Evolutionary conservation across 805 yeast genomes (phyloP).

Genomic region (Monosporozyma siamensis): DNA sequence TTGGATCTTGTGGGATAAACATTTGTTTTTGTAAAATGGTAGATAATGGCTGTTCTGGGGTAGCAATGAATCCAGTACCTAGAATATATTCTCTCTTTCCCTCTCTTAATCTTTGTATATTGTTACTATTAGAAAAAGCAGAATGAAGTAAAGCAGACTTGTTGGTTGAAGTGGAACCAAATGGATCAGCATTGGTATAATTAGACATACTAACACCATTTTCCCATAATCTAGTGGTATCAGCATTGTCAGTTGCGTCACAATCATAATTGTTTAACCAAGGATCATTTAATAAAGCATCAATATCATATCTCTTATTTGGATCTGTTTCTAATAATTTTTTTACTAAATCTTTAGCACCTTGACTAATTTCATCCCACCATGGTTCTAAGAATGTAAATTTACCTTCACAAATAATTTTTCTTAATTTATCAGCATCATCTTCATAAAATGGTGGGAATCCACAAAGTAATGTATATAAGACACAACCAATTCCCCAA

Average conservation of each 20-base stretch:
- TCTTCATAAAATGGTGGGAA: slow-evolving; percentile 93
- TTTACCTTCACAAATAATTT: slow-evolving; percentile 62
- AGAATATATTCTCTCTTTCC: not conserved
- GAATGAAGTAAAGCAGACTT: slow-evolving; percentile 1
- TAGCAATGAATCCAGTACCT: slow-evolving; percentile 1
- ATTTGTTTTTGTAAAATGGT: not conserved
- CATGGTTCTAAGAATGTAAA: slow-evolving; percentile 71
- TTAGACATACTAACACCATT: not conserved
- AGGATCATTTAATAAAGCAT: slow-evolving; percentile 59
- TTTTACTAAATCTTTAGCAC: slow-evolving; percentile 59
- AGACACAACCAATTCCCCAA: slow-evolving; percentile 98
- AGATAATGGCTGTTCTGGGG: slow-evolving; percentile 1
- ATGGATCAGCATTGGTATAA: not conserved
- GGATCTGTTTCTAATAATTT: slow-evolving; percentile 66
- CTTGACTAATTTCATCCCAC: slow-evolving; percentile 77
- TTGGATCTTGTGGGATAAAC: not conserved
- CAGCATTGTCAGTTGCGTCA: too few relatives aligned
- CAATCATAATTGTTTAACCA: slow-evolving; percentile 42
- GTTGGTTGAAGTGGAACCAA: not conserved
- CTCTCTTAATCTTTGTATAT: slow-evolving; percentile 3
- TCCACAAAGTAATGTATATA: slow-evolving; percentile 89
- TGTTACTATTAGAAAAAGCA: slow-evolving; percentile 5
- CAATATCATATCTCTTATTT: slow-evolving; percentile 53
- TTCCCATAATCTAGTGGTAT: too few relatives aligned
- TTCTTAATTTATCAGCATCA: slow-evolving; percentile 53